A percentile compares a stretch with the other conserved stretches of the same genome.
These are phyloP conservation scores for Chytriomyces sp. DNA, from an alignment of 192 early-diverging fungal species.

Conservation along the genomic window DNA sequence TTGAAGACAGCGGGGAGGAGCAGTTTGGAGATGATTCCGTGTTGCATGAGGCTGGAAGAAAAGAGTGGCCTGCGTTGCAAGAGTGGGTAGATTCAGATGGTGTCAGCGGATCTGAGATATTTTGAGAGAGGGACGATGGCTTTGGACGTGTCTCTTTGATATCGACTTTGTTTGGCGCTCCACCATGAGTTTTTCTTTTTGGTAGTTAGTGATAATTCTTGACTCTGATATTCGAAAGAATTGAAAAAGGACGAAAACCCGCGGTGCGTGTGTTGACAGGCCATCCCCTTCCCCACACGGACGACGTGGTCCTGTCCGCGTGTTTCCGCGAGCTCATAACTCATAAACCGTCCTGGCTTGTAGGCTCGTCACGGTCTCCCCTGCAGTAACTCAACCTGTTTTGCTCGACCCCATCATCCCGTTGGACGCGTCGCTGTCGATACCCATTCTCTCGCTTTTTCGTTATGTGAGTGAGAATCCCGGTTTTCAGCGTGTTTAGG, in stretches of 20 bases:
- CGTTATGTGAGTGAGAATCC: no score
- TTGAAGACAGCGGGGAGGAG: background rate
- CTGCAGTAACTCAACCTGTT: no score
- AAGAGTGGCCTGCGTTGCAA: background rate
- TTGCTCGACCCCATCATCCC: no score
- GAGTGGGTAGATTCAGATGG: slow-evolving; percentile 23
- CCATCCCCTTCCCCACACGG: no score
- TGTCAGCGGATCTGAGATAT: background rate
- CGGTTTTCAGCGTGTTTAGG: no score
- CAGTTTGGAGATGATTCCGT: background rate
- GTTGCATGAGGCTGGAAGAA: background rate
- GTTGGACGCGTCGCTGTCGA: no score
- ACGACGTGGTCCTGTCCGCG: no score
- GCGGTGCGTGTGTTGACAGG: no score
- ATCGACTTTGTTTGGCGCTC: background rate
- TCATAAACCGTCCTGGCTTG: no score
- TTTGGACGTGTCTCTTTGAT: background rate
- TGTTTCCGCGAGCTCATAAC: no score
- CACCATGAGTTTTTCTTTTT: background rate
- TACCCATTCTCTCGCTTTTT: no score
- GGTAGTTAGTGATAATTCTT: background rate
- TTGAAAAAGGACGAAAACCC: background rate
- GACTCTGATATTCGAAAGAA: background rate
- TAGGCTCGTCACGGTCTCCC: no score
- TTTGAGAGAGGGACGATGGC: background rate